A percentile compares a stretch with the other conserved stretches of the same genome.
phyloP scores from a whole-genome alignment of 148 eudicot genomes.

The Rhododendron simsii region DNA sequence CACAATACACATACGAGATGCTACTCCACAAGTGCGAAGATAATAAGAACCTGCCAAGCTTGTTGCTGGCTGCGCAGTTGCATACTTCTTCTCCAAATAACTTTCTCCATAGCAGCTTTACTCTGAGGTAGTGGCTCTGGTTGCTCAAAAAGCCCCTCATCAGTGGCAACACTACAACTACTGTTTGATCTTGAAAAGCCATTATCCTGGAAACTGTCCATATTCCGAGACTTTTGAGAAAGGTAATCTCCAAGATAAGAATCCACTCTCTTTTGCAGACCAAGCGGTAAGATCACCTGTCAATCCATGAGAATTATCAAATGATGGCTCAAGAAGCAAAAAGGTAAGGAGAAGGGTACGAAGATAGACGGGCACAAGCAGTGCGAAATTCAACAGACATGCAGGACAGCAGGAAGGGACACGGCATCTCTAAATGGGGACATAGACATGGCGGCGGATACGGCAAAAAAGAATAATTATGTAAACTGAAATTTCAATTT shows the following conservation, averaged over 20 bases:
- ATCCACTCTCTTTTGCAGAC: slow-evolving; percentile 69
- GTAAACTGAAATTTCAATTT: neutral
- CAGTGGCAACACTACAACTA: slow-evolving; percentile 64
- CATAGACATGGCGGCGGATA: neutral
- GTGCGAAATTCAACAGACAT: neutral
- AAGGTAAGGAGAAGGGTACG: neutral
- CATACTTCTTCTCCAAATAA: slow-evolving; percentile 47
- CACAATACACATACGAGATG: neutral
- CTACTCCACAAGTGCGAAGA: slow-evolving; percentile 5
- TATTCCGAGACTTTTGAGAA: slow-evolving; percentile 51
- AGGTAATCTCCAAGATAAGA: slow-evolving; percentile 55
- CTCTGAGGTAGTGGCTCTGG: slow-evolving; percentile 59
- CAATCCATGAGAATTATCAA: slow-evolving; percentile 14
- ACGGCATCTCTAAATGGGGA: neutral
- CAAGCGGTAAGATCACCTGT: slow-evolving; percentile 66
- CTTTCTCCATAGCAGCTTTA: slow-evolving; percentile 57
- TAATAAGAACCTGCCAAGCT: slow-evolving; percentile 77
- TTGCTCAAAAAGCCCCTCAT: slow-evolving; percentile 91
- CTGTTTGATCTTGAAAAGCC: slow-evolving; percentile 73
- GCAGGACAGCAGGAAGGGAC: neutral
- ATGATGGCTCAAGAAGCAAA: slow-evolving; percentile 8
- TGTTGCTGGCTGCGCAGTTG: slow-evolving; percentile 74
- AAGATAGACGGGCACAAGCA: neutral
- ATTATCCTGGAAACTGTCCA: slow-evolving; percentile 30
- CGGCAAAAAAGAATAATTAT: neutral